Percentiles rank a stretch among this genome's conserved stretches.
Conservation (phyloP, 345 rosid genomes). For the Turritis glabra region DNA sequence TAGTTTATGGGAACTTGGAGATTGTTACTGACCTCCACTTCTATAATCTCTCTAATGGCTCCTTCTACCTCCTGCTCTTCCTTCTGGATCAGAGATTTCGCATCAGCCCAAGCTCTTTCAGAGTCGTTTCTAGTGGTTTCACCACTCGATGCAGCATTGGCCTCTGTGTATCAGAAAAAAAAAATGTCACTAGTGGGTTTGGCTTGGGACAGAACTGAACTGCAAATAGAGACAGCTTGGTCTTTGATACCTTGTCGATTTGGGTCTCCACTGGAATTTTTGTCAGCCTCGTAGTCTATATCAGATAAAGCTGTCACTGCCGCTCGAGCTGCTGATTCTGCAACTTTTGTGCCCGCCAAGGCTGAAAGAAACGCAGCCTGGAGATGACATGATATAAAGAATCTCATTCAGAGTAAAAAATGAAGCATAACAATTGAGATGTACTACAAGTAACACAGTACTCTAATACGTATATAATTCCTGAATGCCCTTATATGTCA, state of each 20-base stretch:
- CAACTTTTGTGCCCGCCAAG: conserved; percentile 75
- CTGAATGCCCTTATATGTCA: neutral
- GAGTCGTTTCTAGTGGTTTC: conserved; percentile 36
- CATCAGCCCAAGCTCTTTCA: conserved; percentile 47
- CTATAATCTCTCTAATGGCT: conserved; percentile 53
- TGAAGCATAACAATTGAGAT: neutral
- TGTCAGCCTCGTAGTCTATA: conserved; percentile 44
- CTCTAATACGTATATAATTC: neutral
- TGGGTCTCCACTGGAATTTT: conserved; percentile 37
- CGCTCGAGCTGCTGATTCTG: conserved; percentile 83
- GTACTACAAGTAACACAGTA: neutral
- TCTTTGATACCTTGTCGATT: conserved; percentile 45
- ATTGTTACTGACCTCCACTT: conserved; percentile 61
- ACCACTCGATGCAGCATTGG: conserved; percentile 44
- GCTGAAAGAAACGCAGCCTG: conserved; percentile 95
- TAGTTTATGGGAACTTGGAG: neutral
- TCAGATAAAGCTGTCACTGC: conserved; percentile 60
- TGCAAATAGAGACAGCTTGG: conserved; percentile 1
- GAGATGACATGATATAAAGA: conserved; percentile 8
- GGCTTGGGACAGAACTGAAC: conserved; percentile 5
- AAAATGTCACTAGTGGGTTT: conserved; percentile 2
- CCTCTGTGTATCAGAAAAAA: conserved; percentile 47
- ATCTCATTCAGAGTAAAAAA: neutral
- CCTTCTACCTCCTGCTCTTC: conserved; percentile 70
- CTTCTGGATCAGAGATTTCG: conserved; percentile 56